Base-by-base conservation (phyloP, 441 rosid species). In the Pelargonium citronellum region DNA sequence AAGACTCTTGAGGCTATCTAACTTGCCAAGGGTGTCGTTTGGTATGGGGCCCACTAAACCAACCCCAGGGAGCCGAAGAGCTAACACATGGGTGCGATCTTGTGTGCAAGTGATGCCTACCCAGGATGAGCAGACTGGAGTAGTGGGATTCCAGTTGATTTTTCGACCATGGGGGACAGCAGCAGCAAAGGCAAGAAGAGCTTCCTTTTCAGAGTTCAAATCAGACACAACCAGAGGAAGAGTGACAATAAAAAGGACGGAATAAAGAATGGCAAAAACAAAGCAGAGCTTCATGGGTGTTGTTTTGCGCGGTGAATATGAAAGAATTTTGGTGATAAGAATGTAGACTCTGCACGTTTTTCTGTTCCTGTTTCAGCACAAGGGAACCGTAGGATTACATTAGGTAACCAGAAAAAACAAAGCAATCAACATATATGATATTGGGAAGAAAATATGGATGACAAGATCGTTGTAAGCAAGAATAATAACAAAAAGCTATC, bases 21-120 rank as follows among this genome's bases (percentile, higher is more conserved):
- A 82, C 77, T 84, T 89, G 62, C 87, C 88, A 16, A 89, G 78
- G 58, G 88, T 87, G 74, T 83, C 79, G 55, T 83, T 71, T 8
- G 91, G 94, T 66, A 89, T 81, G 4, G 74, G 67, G 39, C 94
- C 94, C 24, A 84, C 60, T 10, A 89, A 88, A 15, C 94, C 94
- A 67, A 82, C 75, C 63, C 86, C 91, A 7, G 91, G 89, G 64
- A 87, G 89, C 58, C 88, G 84, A 27, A 87, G 83, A 41, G 72
- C 41, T 2, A 67, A 60, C 74, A 87, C 89, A 63, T 79, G 78
- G 67, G 79, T 39, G 69, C 70, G 71, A 73, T 75, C 76, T 47
- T 67, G 66, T 66, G 80, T 76, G 73, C 89, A 85, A 24, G 74
- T 84, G 75, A 87, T 70, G 15, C 91, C 91, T 5, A 84, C 77